Evolutionary conservation across 2,329 filamentous ascomycete genomes (phyloP).

Genomic region (Colletotrichum lupini): DNA sequence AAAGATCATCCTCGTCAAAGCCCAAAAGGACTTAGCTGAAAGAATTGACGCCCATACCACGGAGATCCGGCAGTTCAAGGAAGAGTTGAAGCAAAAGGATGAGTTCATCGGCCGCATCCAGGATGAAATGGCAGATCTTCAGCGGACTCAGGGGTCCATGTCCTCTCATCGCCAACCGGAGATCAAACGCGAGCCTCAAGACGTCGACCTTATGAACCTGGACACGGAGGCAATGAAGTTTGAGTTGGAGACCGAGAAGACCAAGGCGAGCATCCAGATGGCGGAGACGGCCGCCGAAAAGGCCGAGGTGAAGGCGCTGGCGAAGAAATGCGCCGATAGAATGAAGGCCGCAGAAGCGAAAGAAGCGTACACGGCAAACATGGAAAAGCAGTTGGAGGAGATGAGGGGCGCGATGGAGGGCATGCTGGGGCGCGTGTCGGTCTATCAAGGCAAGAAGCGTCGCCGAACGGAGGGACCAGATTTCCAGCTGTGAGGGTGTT

Average conservation of each 20-base stretch:
- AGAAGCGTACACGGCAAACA: neutral
- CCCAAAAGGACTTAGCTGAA: too few relatives aligned
- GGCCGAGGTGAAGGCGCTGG: neutral
- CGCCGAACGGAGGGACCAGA: slow-evolving; percentile 6
- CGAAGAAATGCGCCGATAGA: neutral
- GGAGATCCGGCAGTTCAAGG: too few relatives aligned
- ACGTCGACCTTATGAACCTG: too few relatives aligned
- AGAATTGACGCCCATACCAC: too few relatives aligned
- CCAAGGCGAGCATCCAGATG: neutral
- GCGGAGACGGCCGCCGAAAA: neutral
- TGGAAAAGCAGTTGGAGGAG: slow-evolving; percentile 19
- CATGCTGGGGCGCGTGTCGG: neutral
- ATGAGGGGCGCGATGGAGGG: neutral
- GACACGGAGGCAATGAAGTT: neutral
- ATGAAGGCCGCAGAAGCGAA: rapidly evolving
- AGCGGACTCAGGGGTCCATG: too few relatives aligned
- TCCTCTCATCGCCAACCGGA: too few relatives aligned
- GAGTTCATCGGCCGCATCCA: too few relatives aligned
- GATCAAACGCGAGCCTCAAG: too few relatives aligned
- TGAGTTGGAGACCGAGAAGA: neutral
- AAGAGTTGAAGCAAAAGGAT: too few relatives aligned
- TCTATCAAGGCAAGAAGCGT: slow-evolving; percentile 10
- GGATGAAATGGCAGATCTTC: too few relatives aligned
- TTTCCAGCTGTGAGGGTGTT: neutral
- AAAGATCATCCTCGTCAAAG: too few relatives aligned